Evolutionary conservation across 495 filamentous ascomycete species (phyloP), one percentile per base, ranked within the genome.

Genomic region (Chlorociboria aeruginascens): DNA sequence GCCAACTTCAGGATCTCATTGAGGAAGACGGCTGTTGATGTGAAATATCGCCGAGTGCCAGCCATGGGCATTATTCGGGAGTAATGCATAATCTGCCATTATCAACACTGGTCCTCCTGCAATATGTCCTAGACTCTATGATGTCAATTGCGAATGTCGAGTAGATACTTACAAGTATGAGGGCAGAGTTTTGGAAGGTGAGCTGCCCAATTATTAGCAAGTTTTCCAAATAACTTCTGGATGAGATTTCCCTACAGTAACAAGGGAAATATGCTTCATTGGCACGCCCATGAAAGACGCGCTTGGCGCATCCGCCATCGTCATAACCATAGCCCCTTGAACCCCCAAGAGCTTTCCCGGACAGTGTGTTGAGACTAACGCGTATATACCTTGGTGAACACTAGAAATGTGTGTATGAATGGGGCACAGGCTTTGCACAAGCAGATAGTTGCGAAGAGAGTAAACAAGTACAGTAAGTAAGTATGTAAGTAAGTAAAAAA

Each of bases 1-100:
- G 80, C 74, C 30, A 98, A 73, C 66, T 98, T 98, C 53, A 95
- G 73, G 42, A 95, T 76, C 66, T 98, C 92, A 60, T 89, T 94
- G 36, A 96, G 68, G 59, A 98, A 85, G 14, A 98, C 90, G 11
- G 92, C 90, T 25, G 92, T 96, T 12, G 89, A 96, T 28, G 90
- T 79, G 51, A 89, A 81, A 65, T 95, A 98, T 61, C 89, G 81
- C 52, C 86, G 86, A 43, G 85, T 83, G 55, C 79, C 78, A 31
- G 78, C 75, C 14, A 79, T 72, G 6, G 86, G 82, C 92, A 98
- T 98, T 37, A 89, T 76, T 53, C 89, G 76, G 10, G 89, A 95
- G 61, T 96, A 96, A 68, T 95, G 90, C 69, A 89, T 80, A 34
- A 96, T 73, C 56, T 59, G 37, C 28, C 29, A 40, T 37, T 6